Conservation (phyloP, 2,329 filamentous ascomycete species). For the Claviceps pusilla region DNA sequence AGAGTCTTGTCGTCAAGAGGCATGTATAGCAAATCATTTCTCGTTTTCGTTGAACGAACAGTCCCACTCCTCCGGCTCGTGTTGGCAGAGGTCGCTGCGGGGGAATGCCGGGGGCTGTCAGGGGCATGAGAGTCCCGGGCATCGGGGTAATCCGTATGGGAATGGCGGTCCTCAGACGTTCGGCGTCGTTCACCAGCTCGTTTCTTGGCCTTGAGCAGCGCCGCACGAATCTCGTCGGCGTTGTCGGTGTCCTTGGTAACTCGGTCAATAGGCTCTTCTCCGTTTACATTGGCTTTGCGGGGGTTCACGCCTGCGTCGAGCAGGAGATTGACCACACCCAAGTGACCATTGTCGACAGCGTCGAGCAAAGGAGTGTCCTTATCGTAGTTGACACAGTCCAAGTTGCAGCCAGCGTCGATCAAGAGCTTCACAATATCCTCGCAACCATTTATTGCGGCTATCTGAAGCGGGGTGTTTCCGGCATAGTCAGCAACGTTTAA, state of each 20-base stretch:
- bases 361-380: conserved; percentile 91
- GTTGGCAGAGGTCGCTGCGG: conserved; percentile 24
- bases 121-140: conserved; percentile 37
- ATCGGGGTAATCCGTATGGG: conserved; percentile 30
- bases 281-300: conserved; percentile 77
- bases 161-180: conserved; percentile 43
- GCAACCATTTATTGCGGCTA: conserved; percentile 76
- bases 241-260: conserved; percentile 62
- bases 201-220: conserved; percentile 46
- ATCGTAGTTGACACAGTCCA: conserved; percentile 65
- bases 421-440: conserved; percentile 77
- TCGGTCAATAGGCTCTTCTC: conserved; percentile 79
- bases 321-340: conserved; percentile 74
- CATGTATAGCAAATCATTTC: conserved; percentile 49
- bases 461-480: conserved; percentile 90
- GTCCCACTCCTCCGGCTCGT: conserved; percentile 37
- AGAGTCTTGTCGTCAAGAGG: conserved; percentile 47
- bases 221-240: conserved; percentile 60
- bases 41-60: conserved; percentile 47
- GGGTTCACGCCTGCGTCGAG: conserved; percentile 83
- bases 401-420: conserved; percentile 67
- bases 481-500: conserved; percentile 84
- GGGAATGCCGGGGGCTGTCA: conserved; percentile 44
- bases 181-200: conserved; percentile 37
- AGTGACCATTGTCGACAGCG: conserved; percentile 86